These are phyloP conservation scores for Thelonectria blattea DNA, from an alignment of 2,329 filamentous ascomycete species.

Conservation along the genomic window DNA sequence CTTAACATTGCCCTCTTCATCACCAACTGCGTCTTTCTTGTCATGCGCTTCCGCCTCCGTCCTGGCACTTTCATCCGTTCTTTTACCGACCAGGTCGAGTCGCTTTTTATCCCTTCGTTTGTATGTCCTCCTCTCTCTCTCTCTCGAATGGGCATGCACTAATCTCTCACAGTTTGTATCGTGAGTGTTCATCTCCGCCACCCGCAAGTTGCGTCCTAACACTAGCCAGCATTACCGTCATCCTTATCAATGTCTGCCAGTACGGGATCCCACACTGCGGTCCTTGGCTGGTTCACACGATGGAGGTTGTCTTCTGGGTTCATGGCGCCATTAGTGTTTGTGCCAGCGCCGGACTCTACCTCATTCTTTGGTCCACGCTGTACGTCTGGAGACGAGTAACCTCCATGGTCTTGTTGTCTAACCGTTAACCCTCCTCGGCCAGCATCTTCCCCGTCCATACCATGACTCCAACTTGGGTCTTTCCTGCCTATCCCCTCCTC, in stretches of 20 bases:
- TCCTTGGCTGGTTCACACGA: conserved; percentile 63
- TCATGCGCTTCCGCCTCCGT: conserved; percentile 70
- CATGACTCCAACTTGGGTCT: conserved; percentile 91
- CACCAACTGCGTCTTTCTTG: conserved; percentile 67
- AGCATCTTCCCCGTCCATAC: conserved; percentile 71
- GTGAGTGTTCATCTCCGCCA: conserved; percentile 40
- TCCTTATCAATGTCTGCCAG: conserved; percentile 79
- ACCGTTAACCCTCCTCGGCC: not conserved
- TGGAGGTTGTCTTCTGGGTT: conserved; percentile 76
- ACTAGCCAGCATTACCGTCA: conserved; percentile 67
- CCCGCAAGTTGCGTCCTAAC: not conserved
- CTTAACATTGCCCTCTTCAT: conserved; percentile 69
- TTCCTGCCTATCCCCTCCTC: conserved; percentile 82
- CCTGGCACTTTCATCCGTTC: conserved; percentile 74
- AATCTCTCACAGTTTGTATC: conserved; percentile 48
- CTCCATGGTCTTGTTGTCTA: not conserved
- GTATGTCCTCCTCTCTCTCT: conserved; percentile 40
- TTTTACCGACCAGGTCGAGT: conserved; percentile 78
- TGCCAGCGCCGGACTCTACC: conserved; percentile 73
- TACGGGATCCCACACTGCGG: conserved; percentile 71
- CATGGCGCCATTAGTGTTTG: conserved; percentile 72
- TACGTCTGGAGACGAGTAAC: conserved; percentile 38
- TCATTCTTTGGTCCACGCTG: conserved; percentile 72
- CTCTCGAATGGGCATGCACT: conserved; percentile 17
- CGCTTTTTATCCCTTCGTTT: conserved; percentile 75